Percentiles rank a stretch among this genome's conserved stretches.
These are phyloP conservation scores for Sporothrix mexicana DNA, from an alignment of 2,329 filamentous ascomycete genomes.

Conservation along the genomic window DNA sequence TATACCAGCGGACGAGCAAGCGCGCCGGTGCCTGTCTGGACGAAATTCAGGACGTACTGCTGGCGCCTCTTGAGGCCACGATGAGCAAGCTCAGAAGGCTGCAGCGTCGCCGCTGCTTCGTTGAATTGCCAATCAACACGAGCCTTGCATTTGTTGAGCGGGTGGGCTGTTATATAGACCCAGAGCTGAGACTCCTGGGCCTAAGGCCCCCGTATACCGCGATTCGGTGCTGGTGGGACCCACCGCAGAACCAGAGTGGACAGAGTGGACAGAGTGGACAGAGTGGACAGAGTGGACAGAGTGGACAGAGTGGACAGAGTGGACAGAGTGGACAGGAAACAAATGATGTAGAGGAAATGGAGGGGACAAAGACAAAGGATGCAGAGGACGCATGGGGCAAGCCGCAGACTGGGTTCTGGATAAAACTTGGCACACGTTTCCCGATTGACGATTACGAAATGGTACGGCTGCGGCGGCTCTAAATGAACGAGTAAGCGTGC, in stretches of 20 bases:
- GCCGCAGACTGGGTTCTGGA: constrained; percentile 7
- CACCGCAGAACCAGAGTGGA: neutral
- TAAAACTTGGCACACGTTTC: neutral
- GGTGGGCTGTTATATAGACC: neutral
- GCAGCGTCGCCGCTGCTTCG: constrained; percentile 12
- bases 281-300: neutral
- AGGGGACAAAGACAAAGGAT: neutral
- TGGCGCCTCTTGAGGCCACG: constrained; percentile 9
- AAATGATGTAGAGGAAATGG: too few relatives aligned
- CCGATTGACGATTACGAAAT: neutral
- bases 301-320: too few relatives aligned
- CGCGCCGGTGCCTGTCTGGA: constrained; percentile 5
- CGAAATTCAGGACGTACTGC: neutral
- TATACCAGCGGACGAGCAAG: constrained; percentile 11
- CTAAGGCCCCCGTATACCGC: neutral
- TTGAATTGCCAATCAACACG: constrained; percentile 10
- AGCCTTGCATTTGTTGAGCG: neutral
- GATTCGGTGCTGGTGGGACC: neutral
- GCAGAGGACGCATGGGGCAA: neutral
- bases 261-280: neutral
- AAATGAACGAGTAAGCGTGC: neutral
- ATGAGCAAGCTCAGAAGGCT: neutral
- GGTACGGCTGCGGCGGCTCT: neutral
- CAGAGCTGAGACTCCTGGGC: neutral
- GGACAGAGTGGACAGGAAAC: too few relatives aligned